A percentile compares a stretch with the other conserved stretches of the same genome.
phyloP scores from a whole-genome alignment of 331 rosid species.

The Quercus lobata region DNA sequence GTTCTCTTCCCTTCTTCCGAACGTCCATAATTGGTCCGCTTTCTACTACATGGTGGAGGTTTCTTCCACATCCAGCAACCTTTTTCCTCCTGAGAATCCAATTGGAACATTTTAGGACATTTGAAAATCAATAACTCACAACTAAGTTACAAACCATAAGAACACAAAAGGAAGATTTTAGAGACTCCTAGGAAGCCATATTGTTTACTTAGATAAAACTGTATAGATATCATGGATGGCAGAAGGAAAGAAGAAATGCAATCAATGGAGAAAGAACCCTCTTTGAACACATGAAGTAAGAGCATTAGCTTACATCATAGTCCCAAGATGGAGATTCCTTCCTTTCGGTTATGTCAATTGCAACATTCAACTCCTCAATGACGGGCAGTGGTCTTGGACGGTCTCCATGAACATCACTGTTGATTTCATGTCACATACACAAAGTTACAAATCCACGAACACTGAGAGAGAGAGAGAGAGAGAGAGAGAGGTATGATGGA shows the following conservation, averaged over 20 bases:
- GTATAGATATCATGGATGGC: neutral
- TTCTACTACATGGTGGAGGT: slow-evolving; percentile 35
- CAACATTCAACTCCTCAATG: slow-evolving; percentile 45
- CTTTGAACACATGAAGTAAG: neutral
- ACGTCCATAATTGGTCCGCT: neutral
- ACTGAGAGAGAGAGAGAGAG: too few species aligned
- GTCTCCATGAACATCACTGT: slow-evolving; percentile 61
- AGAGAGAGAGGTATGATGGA: neutral
- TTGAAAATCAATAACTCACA: neutral
- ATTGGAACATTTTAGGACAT: neutral
- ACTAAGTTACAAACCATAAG: too few species aligned
- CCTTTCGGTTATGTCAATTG: slow-evolving; percentile 46
- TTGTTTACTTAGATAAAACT: neutral
- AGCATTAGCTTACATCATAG: slow-evolving; percentile 44
- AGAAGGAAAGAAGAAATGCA: neutral
- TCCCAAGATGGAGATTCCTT: slow-evolving; percentile 55
- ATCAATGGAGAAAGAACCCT: neutral
- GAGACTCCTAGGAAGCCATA: neutral
- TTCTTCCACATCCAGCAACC: slow-evolving; percentile 53
- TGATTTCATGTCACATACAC: slow-evolving; percentile 13
- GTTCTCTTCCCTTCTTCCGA: slow-evolving; percentile 14
- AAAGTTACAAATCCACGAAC: neutral
- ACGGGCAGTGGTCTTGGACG: slow-evolving; percentile 51
- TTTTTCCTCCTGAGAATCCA: slow-evolving; percentile 35
- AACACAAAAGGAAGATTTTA: neutral